Conservation (phyloP, 2,329 filamentous ascomycete species). For the Aureobasidium musti region DNA sequence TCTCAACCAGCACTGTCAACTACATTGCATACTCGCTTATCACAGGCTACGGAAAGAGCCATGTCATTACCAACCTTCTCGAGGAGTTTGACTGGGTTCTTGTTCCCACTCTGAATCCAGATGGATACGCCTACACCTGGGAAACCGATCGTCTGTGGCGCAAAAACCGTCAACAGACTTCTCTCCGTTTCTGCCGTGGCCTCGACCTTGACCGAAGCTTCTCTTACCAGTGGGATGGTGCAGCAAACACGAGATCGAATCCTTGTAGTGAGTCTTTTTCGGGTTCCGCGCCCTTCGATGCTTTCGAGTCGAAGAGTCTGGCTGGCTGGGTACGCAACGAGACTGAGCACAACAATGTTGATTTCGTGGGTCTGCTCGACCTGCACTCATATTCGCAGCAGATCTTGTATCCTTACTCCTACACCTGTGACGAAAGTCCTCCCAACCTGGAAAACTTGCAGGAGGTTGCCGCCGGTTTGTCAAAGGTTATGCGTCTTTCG, state of each 20-base stretch:
- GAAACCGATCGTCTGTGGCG: conserved; percentile 89
- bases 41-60: conserved; percentile 73
- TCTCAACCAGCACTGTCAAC: conserved; percentile 85
- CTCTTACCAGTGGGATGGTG: conserved; percentile 78
- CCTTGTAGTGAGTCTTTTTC: conserved; percentile 91
- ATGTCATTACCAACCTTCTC: conserved; percentile 72
- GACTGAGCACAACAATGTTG: conserved; percentile 66
- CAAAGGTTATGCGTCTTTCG: conserved; percentile 83
- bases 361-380: conserved; percentile 84
- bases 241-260: conserved; percentile 60
- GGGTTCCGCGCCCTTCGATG: conserved; percentile 80
- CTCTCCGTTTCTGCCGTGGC: conserved; percentile 78
- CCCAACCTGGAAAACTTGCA: conserved; percentile 89
- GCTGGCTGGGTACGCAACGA: conserved; percentile 83
- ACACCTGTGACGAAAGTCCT: conserved; percentile 74
- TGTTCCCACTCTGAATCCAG: conserved; percentile 85
- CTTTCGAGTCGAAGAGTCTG: conserved; percentile 72
- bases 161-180: conserved; percentile 86
- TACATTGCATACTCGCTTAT: conserved; percentile 89
- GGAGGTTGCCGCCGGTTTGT: conserved; percentile 83
- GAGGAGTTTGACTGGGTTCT: conserved; percentile 85
- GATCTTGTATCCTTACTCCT: conserved; percentile 88
- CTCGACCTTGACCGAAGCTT: conserved; percentile 88
- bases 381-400: conserved; percentile 95
- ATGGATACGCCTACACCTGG: conserved; percentile 95